phyloP scores from a whole-genome alignment of 2,329 filamentous ascomycete species.

The Paraphaeosphaeria sporulosa region DNA sequence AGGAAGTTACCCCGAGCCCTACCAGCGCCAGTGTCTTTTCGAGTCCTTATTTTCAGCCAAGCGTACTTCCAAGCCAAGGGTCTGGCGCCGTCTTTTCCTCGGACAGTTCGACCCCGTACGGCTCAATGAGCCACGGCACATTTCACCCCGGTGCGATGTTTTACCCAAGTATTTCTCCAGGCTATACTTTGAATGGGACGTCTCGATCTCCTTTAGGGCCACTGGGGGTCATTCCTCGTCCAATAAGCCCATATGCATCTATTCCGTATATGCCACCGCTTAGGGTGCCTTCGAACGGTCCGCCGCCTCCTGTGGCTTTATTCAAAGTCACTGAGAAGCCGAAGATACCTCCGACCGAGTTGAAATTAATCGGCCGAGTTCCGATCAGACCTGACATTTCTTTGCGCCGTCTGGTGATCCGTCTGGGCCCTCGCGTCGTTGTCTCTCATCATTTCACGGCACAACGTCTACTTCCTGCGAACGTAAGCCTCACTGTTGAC shows the following conservation, averaged over 20 bases:
- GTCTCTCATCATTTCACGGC: not conserved
- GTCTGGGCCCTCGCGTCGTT: constrained; percentile 16
- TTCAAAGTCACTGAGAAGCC: constrained; percentile 31
- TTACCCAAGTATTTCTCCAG: not conserved
- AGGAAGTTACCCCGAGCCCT: not conserved
- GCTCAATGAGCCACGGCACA: constrained; percentile 4
- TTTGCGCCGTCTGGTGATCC: constrained; percentile 28
- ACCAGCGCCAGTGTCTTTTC: not conserved
- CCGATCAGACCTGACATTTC: constrained; percentile 5
- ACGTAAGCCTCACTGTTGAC: not conserved
- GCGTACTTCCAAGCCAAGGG: not conserved
- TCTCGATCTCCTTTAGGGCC: constrained; percentile 3
- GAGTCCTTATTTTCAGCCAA: constrained; percentile 8
- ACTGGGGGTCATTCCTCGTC: not conserved
- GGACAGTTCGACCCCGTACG: not conserved
- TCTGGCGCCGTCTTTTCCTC: not conserved
- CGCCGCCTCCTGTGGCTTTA: constrained; percentile 28
- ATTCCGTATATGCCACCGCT: constrained; percentile 10
- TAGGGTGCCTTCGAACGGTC: constrained; percentile 8
- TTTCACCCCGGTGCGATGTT: not conserved
- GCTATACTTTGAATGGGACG: not conserved
- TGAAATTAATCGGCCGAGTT: not conserved
- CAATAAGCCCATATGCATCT: not conserved
- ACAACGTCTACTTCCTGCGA: not conserved
- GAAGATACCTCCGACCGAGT: not conserved